phyloP scores from a whole-genome alignment of 495 filamentous ascomycete genomes.

The Penicillium cataractarum region DNA sequence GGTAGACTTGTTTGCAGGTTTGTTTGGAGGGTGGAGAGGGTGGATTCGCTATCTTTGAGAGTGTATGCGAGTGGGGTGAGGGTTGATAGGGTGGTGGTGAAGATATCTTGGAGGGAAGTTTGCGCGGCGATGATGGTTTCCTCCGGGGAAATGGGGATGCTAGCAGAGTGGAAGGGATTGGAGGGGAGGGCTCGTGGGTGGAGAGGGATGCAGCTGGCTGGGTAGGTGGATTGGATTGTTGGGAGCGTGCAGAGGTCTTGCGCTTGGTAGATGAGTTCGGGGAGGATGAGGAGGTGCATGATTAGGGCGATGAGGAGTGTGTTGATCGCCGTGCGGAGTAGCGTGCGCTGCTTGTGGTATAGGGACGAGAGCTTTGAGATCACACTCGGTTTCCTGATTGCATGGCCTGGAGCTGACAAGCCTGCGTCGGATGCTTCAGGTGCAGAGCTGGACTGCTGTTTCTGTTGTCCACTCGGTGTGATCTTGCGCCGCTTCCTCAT shows the following conservation, averaged over 20 bases:
- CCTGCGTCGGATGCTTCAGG: constrained; percentile 11
- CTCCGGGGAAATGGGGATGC: constrained; percentile 17
- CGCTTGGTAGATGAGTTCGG: constrained; percentile 44
- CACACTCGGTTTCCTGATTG: background rate
- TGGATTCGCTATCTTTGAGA: constrained; percentile 43
- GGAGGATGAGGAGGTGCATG: constrained; percentile 44
- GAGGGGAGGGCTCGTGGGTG: constrained; percentile 16
- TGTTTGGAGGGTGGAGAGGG: constrained; percentile 35
- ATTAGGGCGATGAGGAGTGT: constrained; percentile 37
- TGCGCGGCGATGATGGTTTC: constrained; percentile 33
- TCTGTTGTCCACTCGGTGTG: constrained; percentile 7
- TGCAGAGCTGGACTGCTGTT: background rate
- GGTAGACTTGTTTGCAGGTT: constrained; percentile 39
- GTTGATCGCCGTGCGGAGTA: constrained; percentile 37
- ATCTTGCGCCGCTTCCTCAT: constrained; percentile 37
- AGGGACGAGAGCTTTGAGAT: constrained; percentile 3
- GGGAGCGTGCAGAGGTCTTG: constrained; percentile 37
- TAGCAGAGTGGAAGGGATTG: constrained; percentile 11
- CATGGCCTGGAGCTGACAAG: constrained; percentile 11
- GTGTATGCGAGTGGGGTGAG: constrained; percentile 32
- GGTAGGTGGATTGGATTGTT: constrained; percentile 33
- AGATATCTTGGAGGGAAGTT: constrained; percentile 36
- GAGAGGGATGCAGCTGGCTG: constrained; percentile 37
- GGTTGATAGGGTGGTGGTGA: constrained; percentile 38
- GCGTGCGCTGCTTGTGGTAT: constrained; percentile 8